phyloP scores from a whole-genome alignment of 768 basidiomycete genomes.

The Boletus eberwhitei region DNA sequence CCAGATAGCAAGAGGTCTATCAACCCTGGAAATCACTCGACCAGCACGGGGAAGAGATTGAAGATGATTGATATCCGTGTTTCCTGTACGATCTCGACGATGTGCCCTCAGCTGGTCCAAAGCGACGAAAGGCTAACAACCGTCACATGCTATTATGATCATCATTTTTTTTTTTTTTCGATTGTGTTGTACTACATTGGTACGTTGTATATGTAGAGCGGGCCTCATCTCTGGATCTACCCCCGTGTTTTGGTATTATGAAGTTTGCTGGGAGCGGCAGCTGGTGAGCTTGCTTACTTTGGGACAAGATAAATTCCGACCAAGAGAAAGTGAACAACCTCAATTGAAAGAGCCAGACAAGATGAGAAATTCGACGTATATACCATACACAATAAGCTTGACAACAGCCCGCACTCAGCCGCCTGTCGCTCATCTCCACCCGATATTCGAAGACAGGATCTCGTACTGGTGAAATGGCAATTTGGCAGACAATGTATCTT shows the following conservation, averaged over 20 bases:
- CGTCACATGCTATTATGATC: neutral
- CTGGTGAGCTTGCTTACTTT: neutral
- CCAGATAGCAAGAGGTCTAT: slow-evolving; percentile 19
- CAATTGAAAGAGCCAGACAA: neutral
- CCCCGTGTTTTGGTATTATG: neutral
- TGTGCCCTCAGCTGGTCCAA: neutral
- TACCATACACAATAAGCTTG: slow-evolving; percentile 2
- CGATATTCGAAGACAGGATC: neutral
- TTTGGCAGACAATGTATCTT: neutral
- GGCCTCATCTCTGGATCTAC: neutral
- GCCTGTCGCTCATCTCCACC: neutral
- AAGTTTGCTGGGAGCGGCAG: neutral
- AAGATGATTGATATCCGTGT: neutral
- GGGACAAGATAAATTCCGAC: neutral
- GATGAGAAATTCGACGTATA: neutral
- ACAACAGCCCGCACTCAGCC: neutral
- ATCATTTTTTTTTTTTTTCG: neutral
- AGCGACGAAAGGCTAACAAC: neutral
- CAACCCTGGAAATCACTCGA: slow-evolving; percentile 19
- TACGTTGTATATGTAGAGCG: too few species aligned
- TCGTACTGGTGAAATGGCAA: neutral
- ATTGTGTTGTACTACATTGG: neutral
- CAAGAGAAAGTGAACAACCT: neutral
- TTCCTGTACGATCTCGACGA: neutral
- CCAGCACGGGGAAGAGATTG: slow-evolving; percentile 15